phyloP scores from a whole-genome alignment of 352 stramenopile species.

The Elongisporangium prolatum region DNA sequence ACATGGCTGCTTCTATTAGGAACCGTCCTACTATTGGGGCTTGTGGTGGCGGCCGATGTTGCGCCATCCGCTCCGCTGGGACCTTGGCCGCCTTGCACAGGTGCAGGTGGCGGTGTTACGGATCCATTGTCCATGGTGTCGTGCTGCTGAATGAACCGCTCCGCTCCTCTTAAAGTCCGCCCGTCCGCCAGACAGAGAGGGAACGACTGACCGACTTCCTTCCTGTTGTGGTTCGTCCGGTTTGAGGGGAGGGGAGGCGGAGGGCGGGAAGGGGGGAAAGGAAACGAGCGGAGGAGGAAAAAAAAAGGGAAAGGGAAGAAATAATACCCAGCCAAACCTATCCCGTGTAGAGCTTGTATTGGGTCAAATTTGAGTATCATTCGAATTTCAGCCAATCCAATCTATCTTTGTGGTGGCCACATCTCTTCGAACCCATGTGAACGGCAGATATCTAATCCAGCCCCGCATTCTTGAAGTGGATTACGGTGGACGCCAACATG shows the following conservation, averaged over 20 bases:
- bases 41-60: background rate
- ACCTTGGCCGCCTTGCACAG: background rate
- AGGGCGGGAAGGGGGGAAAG: background rate
- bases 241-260: background rate
- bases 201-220: background rate
- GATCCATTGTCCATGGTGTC: background rate
- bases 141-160: background rate
- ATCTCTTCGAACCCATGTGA: background rate
- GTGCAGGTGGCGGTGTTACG: background rate
- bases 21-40: background rate
- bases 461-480: background rate
- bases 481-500: background rate
- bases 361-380: background rate
- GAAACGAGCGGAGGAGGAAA: background rate
- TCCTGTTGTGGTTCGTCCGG: background rate
- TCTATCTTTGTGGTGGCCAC: background rate
- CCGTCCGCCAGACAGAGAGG: background rate
- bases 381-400: background rate
- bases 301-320: constrained; percentile 1
- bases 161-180: background rate
- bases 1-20: constrained; percentile 9
- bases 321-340: background rate
- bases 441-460: background rate
- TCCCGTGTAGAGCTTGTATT: background rate
- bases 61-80: background rate